phyloP scores from a whole-genome alignment of 116 monocot genomes.

The Trichopus zeylanicus region DNA sequence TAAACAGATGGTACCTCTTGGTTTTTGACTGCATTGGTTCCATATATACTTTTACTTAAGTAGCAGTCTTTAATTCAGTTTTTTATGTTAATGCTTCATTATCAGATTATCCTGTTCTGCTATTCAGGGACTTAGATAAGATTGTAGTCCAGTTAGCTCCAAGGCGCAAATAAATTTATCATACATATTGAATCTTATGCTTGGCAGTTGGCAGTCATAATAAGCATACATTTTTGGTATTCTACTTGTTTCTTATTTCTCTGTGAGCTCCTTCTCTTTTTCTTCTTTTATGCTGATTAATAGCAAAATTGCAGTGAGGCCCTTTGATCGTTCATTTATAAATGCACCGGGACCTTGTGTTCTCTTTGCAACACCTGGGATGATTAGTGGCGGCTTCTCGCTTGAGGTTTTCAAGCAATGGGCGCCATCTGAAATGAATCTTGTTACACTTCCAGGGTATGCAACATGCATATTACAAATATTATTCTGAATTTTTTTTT shows the following conservation, averaged over 20 bases:
- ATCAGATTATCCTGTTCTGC: too few species aligned
- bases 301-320: slow-evolving; percentile 41
- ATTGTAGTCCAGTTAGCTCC: too few species aligned
- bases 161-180: too few species aligned
- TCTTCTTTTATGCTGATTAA: background rate
- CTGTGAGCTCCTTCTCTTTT: background rate
- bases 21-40: too few species aligned
- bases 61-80: too few species aligned
- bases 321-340: slow-evolving; percentile 68
- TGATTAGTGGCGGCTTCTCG: slow-evolving; percentile 95
- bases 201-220: too few species aligned
- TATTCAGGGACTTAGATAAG: too few species aligned
- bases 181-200: too few species aligned
- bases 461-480: background rate
- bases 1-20: too few species aligned
- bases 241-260: background rate
- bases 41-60: too few species aligned
- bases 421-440: slow-evolving; percentile 88
- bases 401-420: slow-evolving; percentile 94
- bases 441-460: slow-evolving; percentile 80
- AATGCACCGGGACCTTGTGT: slow-evolving; percentile 84
- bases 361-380: slow-evolving; percentile 95
- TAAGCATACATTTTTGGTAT: background rate
- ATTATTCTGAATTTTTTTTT: too few species aligned
- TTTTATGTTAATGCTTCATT: too few species aligned